A percentile compares a stretch with the other conserved stretches of the same genome.
phyloP scores from a whole-genome alignment of 2,329 filamentous ascomycete species.

The Cercospora zeae-maydis region DNA sequence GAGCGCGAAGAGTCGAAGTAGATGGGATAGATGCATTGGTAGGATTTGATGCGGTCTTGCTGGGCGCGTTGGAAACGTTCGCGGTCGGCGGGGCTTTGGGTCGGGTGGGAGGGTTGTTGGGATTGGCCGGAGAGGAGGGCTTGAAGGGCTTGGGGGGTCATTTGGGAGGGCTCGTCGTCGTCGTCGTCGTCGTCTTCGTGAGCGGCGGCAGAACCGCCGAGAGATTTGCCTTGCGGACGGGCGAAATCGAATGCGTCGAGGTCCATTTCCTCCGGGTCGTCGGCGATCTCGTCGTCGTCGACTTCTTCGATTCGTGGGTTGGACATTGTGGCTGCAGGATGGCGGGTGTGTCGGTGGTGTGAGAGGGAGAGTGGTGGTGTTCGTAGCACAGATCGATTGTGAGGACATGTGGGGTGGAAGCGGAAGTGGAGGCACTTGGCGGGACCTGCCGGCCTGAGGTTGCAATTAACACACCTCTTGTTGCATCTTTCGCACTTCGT shows the following conservation, averaged over 20 bases:
- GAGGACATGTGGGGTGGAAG: not conserved
- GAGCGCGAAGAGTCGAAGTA: conserved; percentile 83
- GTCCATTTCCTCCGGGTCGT: conserved; percentile 82
- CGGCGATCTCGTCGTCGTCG: conserved; percentile 64
- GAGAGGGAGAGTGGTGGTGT: not conserved
- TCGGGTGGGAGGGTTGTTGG: not conserved
- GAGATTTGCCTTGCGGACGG: conserved; percentile 28
- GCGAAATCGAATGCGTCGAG: conserved; percentile 61
- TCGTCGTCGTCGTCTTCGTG: conserved; percentile 4
- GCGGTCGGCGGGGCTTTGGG: not conserved
- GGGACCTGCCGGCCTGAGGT: too few relatives aligned
- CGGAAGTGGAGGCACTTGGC: not conserved
- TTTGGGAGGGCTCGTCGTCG: conserved; percentile 22
- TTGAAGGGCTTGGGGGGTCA: conserved; percentile 20
- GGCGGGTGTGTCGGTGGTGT: not conserved
- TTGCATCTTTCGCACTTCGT: too few relatives aligned
- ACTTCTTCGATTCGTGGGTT: conserved; percentile 89
- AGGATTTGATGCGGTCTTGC: conserved; percentile 64
- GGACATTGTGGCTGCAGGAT: conserved; percentile 57
- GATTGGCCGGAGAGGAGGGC: not conserved
- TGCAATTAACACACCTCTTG: too few relatives aligned
- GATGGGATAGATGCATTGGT: conserved; percentile 87
- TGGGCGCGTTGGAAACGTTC: conserved; percentile 33
- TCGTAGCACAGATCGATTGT: not conserved
- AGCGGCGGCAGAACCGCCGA: conserved; percentile 19